Evolutionary conservation across 768 basidiomycete species (phyloP).

Genomic region (Lentinula detonsa): DNA sequence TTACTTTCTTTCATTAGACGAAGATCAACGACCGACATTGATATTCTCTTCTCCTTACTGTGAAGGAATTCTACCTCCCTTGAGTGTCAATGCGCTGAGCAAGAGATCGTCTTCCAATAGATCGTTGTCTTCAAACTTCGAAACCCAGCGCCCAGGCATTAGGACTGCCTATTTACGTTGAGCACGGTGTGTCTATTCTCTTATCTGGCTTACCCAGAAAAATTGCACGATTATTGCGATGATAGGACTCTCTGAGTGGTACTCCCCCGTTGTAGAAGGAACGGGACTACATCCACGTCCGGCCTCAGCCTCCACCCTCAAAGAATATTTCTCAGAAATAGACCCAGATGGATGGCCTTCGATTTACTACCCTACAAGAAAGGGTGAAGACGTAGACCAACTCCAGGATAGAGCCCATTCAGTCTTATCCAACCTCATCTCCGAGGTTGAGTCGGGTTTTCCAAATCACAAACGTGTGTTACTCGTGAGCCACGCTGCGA

Average conservation of each 20-base stretch:
- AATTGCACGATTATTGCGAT: neutral
- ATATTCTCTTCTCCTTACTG: conserved; percentile 74
- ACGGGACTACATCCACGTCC: conserved; percentile 78
- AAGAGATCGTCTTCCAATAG: conserved; percentile 26
- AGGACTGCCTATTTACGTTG: conserved; percentile 64
- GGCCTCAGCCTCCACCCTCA: conserved; percentile 45
- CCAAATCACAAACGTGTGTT: conserved; percentile 46
- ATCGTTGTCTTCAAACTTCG: conserved; percentile 84
- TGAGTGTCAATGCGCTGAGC: neutral
- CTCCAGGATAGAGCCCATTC: conserved; percentile 55
- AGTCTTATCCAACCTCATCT: conserved; percentile 46
- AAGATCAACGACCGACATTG: conserved; percentile 22
- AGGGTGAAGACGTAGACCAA: conserved; percentile 61
- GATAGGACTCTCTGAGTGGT: conserved; percentile 73
- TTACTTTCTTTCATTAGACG: conserved; percentile 39
- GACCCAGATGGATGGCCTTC: conserved; percentile 56
- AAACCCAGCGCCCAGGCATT: conserved; percentile 58
- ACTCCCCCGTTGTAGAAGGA: conserved; percentile 58
- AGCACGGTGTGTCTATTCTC: conserved; percentile 52
- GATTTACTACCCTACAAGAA: conserved; percentile 64
- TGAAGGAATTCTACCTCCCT: conserved; percentile 23
- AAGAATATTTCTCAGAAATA: conserved; percentile 49
- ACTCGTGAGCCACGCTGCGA: conserved; percentile 72
- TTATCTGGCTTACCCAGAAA: neutral
- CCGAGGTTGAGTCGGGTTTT: conserved; percentile 40